These are phyloP conservation scores for Antrodiella citrinella DNA, from an alignment of 768 basidiomycete species.

Conservation along the genomic window DNA sequence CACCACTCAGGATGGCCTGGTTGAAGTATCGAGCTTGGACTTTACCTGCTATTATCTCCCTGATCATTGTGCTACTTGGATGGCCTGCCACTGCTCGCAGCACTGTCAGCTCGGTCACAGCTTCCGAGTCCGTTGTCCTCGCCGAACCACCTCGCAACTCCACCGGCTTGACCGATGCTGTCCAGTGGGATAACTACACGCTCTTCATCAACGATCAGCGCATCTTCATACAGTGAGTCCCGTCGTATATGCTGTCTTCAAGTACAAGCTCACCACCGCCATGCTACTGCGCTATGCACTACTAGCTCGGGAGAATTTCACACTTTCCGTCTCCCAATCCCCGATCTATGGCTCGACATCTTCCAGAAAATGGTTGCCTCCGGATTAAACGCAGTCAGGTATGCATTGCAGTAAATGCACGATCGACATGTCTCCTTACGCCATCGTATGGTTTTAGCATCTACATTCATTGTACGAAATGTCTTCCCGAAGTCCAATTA, in stretches of 20 bases:
- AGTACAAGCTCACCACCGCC: not conserved
- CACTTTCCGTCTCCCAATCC: constrained; percentile 73
- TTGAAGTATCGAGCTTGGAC: constrained; percentile 9
- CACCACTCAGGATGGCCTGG: not conserved
- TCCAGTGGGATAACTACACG: constrained; percentile 64
- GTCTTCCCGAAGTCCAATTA: not conserved
- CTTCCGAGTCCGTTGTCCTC: not conserved
- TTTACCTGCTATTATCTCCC: constrained; percentile 9
- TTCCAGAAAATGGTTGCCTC: constrained; percentile 77
- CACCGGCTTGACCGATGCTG: constrained; percentile 26
- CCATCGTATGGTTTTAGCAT: constrained; percentile 25
- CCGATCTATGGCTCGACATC: constrained; percentile 74
- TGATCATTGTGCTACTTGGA: constrained; percentile 9
- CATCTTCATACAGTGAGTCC: constrained; percentile 59
- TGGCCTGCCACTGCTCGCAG: constrained; percentile 9
- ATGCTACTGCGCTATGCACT: not conserved
- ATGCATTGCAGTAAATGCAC: constrained; percentile 1
- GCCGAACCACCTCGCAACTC: constrained; percentile 19
- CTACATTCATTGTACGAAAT: constrained; percentile 64
- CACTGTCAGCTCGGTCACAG: not conserved
- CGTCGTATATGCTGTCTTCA: not conserved
- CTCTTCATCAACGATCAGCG: constrained; percentile 62
- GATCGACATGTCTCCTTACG: not conserved
- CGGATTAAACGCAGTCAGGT: constrained; percentile 68
- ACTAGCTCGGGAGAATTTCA: constrained; percentile 79